Conservation (phyloP, 495 filamentous ascomycete species). For the Gamarada debralockiae region DNA sequence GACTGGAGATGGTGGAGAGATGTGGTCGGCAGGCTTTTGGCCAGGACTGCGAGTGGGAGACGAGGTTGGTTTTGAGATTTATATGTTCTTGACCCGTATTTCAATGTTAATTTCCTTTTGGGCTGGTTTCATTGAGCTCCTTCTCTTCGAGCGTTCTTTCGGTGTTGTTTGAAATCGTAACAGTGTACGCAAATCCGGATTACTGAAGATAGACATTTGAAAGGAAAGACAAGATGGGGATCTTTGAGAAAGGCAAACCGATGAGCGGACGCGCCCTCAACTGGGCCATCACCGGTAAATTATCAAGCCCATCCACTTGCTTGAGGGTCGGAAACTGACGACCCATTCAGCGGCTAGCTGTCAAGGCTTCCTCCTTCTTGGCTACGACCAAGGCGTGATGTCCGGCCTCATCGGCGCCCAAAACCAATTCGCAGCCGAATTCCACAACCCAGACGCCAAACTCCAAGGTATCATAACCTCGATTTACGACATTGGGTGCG, state of each 20-base stretch:
- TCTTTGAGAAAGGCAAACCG: conserved; percentile 1
- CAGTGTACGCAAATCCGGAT: too few species aligned
- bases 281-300: conserved; percentile 13
- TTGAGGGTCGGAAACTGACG: neutral
- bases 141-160: too few species aligned
- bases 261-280: conserved; percentile 5
- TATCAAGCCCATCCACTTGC: neutral
- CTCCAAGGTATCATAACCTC: conserved; percentile 43
- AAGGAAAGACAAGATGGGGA: too few species aligned
- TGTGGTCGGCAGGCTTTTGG: too few species aligned
- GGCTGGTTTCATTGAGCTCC: too few species aligned
- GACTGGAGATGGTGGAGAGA: too few species aligned
- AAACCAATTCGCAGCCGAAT: conserved; percentile 25
- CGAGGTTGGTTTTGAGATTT: too few species aligned
- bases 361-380: conserved; percentile 9
- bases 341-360: conserved; percentile 1
- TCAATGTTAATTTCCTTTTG: too few species aligned
- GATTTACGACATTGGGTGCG: conserved; percentile 49
- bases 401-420: conserved; percentile 6
- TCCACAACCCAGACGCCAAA: conserved; percentile 35
- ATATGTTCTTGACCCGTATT: too few species aligned
- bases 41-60: too few species aligned
- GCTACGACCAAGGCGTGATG: conserved; percentile 30
- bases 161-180: too few species aligned
- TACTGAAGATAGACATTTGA: too few species aligned